Evolutionary conservation across 306 rosid genomes (phyloP).

Genomic region (Biancaea sappan): DNA sequence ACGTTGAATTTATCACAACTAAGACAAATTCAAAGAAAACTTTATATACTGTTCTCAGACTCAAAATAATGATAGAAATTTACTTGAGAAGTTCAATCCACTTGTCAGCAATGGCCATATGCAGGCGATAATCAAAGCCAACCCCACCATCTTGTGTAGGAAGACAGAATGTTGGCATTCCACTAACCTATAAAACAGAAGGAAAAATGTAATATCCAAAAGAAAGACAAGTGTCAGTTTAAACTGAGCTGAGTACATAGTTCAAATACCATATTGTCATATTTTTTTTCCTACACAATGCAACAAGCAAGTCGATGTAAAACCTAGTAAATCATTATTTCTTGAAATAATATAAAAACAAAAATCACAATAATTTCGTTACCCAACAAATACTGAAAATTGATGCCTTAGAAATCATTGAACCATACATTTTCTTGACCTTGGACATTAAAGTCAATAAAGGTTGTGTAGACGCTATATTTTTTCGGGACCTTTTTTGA

Average conservation of each 20-base stretch:
- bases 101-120: constrained; percentile 97
- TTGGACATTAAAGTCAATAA: constrained; percentile 11
- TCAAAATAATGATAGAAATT: constrained; percentile 28
- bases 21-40: constrained; percentile 27
- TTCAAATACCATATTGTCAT: constrained; percentile 18
- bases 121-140: constrained; percentile 95
- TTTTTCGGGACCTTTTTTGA: too few relatives aligned
- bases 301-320: too few relatives aligned
- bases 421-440: constrained; percentile 20
- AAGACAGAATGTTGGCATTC: constrained; percentile 96
- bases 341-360: background rate
- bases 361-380: background rate
- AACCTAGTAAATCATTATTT: background rate
- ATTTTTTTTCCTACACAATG: too few relatives aligned
- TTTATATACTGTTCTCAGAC: constrained; percentile 22
- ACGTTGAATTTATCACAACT: background rate
- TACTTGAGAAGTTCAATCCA: constrained; percentile 97
- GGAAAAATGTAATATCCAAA: background rate
- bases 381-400: background rate
- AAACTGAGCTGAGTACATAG: constrained; percentile 4
- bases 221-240: constrained; percentile 17
- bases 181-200: constrained; percentile 81
- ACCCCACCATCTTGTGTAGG: constrained; percentile 87
- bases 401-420: too few relatives aligned
- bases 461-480: too few relatives aligned